Base-by-base conservation (phyloP, 78 protist species). In the Cavenderia fasciculata region DNA sequence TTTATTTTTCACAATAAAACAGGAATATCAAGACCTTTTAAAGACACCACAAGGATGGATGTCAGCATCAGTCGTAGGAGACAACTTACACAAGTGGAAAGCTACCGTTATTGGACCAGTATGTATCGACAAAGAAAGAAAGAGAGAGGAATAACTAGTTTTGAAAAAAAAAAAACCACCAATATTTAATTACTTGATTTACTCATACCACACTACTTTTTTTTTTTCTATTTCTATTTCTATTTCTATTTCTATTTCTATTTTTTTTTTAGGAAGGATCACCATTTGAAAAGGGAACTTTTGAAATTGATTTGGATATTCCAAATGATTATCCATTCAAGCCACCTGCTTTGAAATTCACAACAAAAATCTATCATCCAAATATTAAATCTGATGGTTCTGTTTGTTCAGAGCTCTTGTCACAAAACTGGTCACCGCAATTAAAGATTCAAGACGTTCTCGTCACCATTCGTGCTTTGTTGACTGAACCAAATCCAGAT, bases 251-350 rank as follows among this genome's bases (percentile, higher is more conserved):
- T n/a, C n/a, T n/a, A n/a, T 10, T 3, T n/a, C 10, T 33, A 27
- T 33, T 59, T 34, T 6, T 62, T 54, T 38, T 62, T 21, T 25
- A 88, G 94, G 74, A 65, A 52, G 92, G 86, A 7, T 44, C 95
- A 52, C 97, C 97, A 38, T 95, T 61, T 74, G 95, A 85, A 71
- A 78, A 86, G 16, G 97, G 97, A n/a, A 66, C 66, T 12, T 95
- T 93, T 86, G 38, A 41, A 8, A 62, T 95, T 29, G 87, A 89
- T 5, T 47, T 95, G 54, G 79, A 59, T 46, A 51, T 95, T 38
- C 96, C 96, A 46, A 25, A 44, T 21, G 94, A 91, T 27, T 95
- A 95, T 59, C 97, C 97, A 49, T 85, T 90, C 78, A 78, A 89
- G 70, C 94, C 97, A 56, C 97, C 97, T 11, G 54, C 93, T 23